Base-by-base conservation (phyloP, 1,284 basidiomycete genomes). In the Naganishia sp. region DNA sequence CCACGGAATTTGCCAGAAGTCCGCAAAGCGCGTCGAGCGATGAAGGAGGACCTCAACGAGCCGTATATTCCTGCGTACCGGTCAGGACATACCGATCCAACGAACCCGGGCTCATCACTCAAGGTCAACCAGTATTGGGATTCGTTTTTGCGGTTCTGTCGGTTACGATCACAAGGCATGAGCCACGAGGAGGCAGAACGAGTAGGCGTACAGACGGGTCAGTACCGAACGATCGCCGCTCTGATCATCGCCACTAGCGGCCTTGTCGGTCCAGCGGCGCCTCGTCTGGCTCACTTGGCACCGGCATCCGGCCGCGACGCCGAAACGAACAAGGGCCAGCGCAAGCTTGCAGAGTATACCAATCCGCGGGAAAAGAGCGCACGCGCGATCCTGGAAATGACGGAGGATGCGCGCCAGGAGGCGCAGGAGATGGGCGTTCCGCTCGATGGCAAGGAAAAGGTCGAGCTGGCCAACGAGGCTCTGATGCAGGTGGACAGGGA, bases 1-100 rank as follows among this genome's bases (percentile, higher is more conserved):
- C 50, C 57, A 21, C 41, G 47, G 9, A 1, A 52, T 18, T 17
- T 53, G 25, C 32, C 21, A 11, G 55, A 69, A 5, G 71, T 68
- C 53, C 69, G 71, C 13, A 69, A 68, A 47, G 69, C 45, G 7
- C 60, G 66, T 42, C 32, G 61, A 47, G 54, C 53, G 18, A 67
- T 67, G 66, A 67, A 67, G 55, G 61, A 74, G 65, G 66, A 74
- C 28, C 65, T 73, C 32, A 69, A 74, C 46, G 65, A 71, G 18
- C 73, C 73, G 1, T 74, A 74, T 46, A 74, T 74, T 54, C 73
- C 73, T 13, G 68, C 72, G 2, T 55, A 68, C 1, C 58, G 69
- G 15, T 51, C 39, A 56, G 65, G 56, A 69, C 70, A 23, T 51
- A 68, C 49, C n/a, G 65, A 58, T 52, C 67, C 69, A 3, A 43